These are phyloP conservation scores for Rhynchospora tenuis DNA, from an alignment of 176 grass and related monocot genomes.

Conservation along the genomic window DNA sequence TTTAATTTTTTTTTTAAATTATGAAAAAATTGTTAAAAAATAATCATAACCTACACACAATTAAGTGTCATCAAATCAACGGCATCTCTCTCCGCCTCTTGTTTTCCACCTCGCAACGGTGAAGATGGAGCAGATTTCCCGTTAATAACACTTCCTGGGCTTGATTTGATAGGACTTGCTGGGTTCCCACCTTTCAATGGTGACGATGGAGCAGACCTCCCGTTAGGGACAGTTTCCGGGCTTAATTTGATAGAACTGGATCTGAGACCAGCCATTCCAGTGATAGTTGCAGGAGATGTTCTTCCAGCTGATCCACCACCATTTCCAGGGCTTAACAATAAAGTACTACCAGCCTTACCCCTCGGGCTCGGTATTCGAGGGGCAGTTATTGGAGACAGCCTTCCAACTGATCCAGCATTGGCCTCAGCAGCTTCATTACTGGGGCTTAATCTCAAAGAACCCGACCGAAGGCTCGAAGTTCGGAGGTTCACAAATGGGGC, in stretches of 20 bases:
- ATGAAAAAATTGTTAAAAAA: not conserved
- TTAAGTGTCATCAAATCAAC: not conserved
- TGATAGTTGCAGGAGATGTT: not conserved
- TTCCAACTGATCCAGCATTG: not conserved
- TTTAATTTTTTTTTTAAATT: not conserved
- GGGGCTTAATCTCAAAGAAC: conserved; percentile 3
- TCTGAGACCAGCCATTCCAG: not conserved
- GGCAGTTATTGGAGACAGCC: not conserved
- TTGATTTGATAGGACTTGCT: not conserved
- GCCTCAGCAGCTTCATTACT: not conserved
- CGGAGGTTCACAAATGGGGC: not conserved
- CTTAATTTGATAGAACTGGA: not conserved
- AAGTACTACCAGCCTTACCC: not conserved
- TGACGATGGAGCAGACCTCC: not conserved
- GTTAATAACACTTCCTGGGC: not conserved
- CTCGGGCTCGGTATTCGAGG: not conserved
- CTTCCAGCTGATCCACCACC: not conserved
- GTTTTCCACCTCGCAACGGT: not conserved
- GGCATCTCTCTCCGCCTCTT: not conserved
- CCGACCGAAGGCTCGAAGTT: not conserved
- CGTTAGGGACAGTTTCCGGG: not conserved
- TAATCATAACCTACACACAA: not conserved
- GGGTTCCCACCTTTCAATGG: not conserved
- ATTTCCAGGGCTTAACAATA: not conserved
- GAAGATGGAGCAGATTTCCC: not conserved